Evolutionary conservation across 225 moss, liverwort and hornwort species (phyloP), one percentile per base, ranked within the genome.

Genomic region (Pseudisothecium myosuroides): DNA sequence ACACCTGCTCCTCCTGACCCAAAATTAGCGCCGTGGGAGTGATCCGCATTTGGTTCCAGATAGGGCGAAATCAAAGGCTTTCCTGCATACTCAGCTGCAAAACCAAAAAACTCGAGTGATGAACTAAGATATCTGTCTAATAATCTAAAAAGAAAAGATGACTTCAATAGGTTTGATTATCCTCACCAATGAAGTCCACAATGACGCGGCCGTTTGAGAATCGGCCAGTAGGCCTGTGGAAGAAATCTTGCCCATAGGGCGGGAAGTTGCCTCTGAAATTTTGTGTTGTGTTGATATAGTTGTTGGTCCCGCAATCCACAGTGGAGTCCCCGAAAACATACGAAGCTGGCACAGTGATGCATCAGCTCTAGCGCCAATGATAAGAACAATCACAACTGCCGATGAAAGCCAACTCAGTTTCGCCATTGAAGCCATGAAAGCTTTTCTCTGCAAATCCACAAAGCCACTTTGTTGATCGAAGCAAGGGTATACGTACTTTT

Each of bases 1-100:
- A 95, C 96, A n/a, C 96, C 96, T 31, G 95, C 95, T 84, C 97
- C 97, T 88, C 97, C 97, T 66, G 97, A 97, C 68, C 92, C 97
- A 83, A 97, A 97, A 87, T 96, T 96, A 41, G 91, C 92, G 59
- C 97, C 97, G 66, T 92, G 91, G 76, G 92, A 91, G 68, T 91
- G 93, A 88, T 97, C 96, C 68, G 95, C 97, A 88, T 88, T 93
- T 66, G 95, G 95, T 90, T 96, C 91, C 88, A 97, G 76, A 86
- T 94, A 96, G 10, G 97, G 96, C 29, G 90, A 73, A 77, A 94
- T 67, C 41, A 92, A 88, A 36, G 95, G 94, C 65, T 92, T 87
- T 64, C 95, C 94, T 85, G 95, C 90, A 88, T 85, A 94, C 45
- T 95, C 90, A 63, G 95, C 97, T 96, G 94, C 90, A 88, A 62